Base-by-base conservation (phyloP, 805 yeast genomes). In the Yarrowia sp. region DNA sequence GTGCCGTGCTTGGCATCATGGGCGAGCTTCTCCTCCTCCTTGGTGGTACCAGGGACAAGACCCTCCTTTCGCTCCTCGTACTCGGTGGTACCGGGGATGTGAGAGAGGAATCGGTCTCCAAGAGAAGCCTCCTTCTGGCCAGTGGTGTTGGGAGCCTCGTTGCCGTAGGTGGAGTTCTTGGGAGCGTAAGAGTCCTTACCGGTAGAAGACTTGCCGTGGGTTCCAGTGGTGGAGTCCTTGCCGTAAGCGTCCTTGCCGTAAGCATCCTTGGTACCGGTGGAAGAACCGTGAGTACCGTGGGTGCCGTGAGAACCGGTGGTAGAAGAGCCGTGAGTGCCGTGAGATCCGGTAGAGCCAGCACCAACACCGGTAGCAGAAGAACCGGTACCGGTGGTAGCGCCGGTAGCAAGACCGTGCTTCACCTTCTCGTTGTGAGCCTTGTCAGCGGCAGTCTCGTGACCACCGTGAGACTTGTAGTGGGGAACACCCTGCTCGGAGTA, bases 11-110 rank as follows among this genome's bases (percentile, higher is more conserved):
- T 35, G 14, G 57, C 57, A 41, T 50, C 42, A 32, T 50, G 35
- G 31, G 38, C 39, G 11, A 17, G 15, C 58, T 51, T 11, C 44
- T 51, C 60, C 33, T 31, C n/a, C 61, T 55, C 47, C 61, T 55
- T 55, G 61, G 47, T 31, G 38, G 35, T 28, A 6, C 61, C 61
- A 15, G 43, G 61, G 11, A 33, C 31, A 7, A 55, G 28, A 11
- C 61, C 61, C 61, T 55, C 61, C 61, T 55, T 55, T 41, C 47
- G 45, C 39, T 55, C 61, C 61, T 55, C 61, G 61, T 55, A 55
- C 61, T 55, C 61, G 47, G 61, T n/a, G 22, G 61, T 55, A 41
- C 61, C 61, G 36, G 61, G 61, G 18, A 55, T 41, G 36, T 55
- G 61, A 9, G 61, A 22, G 4, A 39, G 47, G 38, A 55, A 11